phyloP scores from a whole-genome alignment of 257 asterid genomes.

The Solanum appendiculatum region DNA sequence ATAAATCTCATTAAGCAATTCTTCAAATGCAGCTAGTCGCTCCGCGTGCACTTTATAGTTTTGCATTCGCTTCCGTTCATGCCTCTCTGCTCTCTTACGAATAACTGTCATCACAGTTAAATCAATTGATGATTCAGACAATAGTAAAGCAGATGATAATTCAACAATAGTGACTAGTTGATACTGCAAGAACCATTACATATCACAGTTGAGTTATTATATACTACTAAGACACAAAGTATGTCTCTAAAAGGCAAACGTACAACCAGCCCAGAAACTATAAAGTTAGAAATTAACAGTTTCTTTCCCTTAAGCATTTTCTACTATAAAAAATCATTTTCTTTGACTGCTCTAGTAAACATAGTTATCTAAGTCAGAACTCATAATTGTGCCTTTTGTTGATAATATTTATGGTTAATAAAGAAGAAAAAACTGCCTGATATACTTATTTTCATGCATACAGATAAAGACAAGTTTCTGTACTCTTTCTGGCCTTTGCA shows the following conservation, averaged over 20 bases:
- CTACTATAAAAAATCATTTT: neutral
- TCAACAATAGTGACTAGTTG: neutral
- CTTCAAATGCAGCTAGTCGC: slow-evolving; percentile 33
- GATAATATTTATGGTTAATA: neutral
- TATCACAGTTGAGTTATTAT: neutral
- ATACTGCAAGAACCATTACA: neutral
- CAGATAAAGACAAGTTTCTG: neutral
- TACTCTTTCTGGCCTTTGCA: neutral
- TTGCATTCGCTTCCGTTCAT: slow-evolving; percentile 52
- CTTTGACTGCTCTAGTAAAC: neutral
- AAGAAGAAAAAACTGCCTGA: neutral
- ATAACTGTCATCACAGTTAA: slow-evolving; percentile 36
- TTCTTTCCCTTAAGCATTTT: neutral
- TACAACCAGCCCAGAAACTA: neutral
- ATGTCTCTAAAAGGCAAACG: neutral
- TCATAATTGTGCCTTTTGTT: neutral
- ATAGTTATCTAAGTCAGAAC: neutral
- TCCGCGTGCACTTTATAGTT: slow-evolving; percentile 30
- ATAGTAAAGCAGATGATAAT: neutral
- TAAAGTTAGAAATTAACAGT: neutral
- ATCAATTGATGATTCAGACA: neutral
- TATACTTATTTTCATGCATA: neutral
- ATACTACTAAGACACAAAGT: neutral
- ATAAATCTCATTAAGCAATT: slow-evolving; percentile 53
- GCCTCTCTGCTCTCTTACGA: slow-evolving; percentile 57